Evolutionary conservation across 2,329 filamentous ascomycete genomes (phyloP), one percentile per base, ranked within the genome.

Genomic region (Stylonectria norvegica): DNA sequence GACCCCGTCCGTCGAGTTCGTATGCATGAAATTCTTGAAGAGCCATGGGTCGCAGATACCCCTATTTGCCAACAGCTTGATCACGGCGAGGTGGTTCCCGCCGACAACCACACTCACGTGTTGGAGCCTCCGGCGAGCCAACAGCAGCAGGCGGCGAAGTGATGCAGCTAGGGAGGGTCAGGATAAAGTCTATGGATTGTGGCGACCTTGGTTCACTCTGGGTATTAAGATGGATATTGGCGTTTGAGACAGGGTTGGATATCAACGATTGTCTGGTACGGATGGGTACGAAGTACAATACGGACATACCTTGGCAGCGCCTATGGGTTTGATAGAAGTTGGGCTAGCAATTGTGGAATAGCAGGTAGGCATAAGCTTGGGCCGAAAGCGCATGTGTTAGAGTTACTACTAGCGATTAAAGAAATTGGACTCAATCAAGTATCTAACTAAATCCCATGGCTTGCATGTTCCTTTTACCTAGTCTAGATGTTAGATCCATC

Each of bases 11-110:
- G 85, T 50, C 80, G 93, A 41, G 91, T 89, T 3, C 87, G 79
- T 3, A 85, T 98, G 71, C 75, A 84, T 17, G 89, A 98, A 57
- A 86, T 98, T 14, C 67, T 96, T 36, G 78, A 83, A 16, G 91
- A 98, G 60, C 82, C 85, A 12, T 98, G 93, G 93, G 81, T 97
- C n/a, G 79, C 82, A 34, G 83, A 85, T 55, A 88, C 87, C 20
- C 73, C 85, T 15, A 89, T 95, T 29, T 98, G 93, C 63, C 76
- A 83, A 48, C 91, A 95, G 59, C 75, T 86, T 38, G 81, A 79
- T 17, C 66, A 70, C 3, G 89, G 89, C 2, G 72, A 76, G 34
- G 78, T 95, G 12, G 71, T 88, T 43, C 81, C 77, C 34, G 86
- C 86, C 2, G 74, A 81, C 8, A 85, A 86, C 36, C 93, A 98